These are phyloP conservation scores for Nakaseomyces glabratus DNA, from an alignment of 1,139 yeast genomes.

Conservation along the genomic window DNA sequence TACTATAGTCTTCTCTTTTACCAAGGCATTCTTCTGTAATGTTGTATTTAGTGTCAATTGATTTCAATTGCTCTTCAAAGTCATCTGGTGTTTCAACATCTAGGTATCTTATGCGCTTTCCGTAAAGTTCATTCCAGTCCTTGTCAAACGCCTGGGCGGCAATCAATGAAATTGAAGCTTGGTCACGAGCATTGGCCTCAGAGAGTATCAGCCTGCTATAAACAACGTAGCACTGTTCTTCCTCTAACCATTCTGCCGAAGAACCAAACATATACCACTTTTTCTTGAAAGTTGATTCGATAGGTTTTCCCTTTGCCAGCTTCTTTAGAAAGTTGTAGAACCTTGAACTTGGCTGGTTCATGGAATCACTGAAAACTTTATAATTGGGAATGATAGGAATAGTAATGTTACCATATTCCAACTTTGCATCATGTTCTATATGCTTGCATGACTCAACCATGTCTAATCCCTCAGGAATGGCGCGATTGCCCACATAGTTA, in stretches of 20 bases:
- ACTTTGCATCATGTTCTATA: too few relatives aligned
- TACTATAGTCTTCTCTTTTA: too few relatives aligned
- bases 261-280: slow-evolving; percentile 20
- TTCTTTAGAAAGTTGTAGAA: too few relatives aligned
- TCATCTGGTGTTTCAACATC: slow-evolving; percentile 12
- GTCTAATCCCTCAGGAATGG: too few relatives aligned
- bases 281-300: too few relatives aligned
- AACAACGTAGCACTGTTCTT: slow-evolving; percentile 16
- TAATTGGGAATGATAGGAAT: too few relatives aligned
- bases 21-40: slow-evolving; percentile 3
- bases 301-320: too few relatives aligned
- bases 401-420: too few relatives aligned
- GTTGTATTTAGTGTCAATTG: slow-evolving; percentile 6
- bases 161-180: slow-evolving; percentile 13
- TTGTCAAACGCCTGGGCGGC: slow-evolving; percentile 19
- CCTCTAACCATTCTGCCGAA: slow-evolving; percentile 18
- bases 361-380: too few relatives aligned
- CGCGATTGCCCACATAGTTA: too few relatives aligned
- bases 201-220: slow-evolving; percentile 16
- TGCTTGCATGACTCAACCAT: too few relatives aligned
- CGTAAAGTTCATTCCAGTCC: slow-evolving; percentile 18
- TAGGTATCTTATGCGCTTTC: slow-evolving; percentile 14
- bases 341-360: too few relatives aligned
- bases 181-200: slow-evolving; percentile 7
- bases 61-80: not conserved